A percentile compares a stretch with the other conserved stretches of the same genome.
These are phyloP conservation scores for Eucalyptus pauciflora DNA, from an alignment of 345 rosid species.

Conservation along the genomic window DNA sequence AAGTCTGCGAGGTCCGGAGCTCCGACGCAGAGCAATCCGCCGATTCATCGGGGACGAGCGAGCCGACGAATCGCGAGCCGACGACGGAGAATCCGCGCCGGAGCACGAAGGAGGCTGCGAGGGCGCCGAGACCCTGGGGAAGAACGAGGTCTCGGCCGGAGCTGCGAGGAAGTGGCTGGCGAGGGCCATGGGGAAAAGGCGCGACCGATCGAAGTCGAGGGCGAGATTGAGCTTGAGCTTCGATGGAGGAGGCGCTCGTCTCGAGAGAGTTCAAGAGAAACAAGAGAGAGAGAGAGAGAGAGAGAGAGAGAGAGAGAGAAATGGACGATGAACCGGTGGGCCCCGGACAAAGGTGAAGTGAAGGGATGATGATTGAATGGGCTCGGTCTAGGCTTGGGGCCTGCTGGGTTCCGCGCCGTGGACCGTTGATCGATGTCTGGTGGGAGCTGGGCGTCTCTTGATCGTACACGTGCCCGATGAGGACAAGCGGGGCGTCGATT, in stretches of 20 bases:
- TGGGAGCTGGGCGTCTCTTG: not conserved
- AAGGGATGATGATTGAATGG: not conserved
- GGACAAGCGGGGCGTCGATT: not conserved
- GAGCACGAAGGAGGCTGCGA: not conserved
- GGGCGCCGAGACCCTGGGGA: conserved; percentile 3
- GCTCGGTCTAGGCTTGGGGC: not conserved
- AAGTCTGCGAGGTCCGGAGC: not conserved
- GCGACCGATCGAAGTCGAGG: not conserved
- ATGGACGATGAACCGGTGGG: not conserved
- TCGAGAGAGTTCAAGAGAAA: not conserved
- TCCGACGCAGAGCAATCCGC: not conserved
- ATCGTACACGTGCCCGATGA: not conserved
- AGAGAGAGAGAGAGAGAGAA: not conserved
- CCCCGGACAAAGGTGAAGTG: not conserved
- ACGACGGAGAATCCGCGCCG: not conserved
- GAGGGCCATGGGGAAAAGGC: conserved; percentile 33
- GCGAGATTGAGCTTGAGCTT: not conserved
- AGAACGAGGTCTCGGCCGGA: conserved; percentile 18
- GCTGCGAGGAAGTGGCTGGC: conserved; percentile 41
- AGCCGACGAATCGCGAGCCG: not conserved
- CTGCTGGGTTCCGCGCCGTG: not conserved
- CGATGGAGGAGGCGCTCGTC: not conserved
- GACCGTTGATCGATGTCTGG: not conserved
- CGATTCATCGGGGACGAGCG: not conserved
- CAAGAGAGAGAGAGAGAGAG: not conserved